Evolutionary conservation across 2,329 filamentous ascomycete species (phyloP), one percentile per base, ranked within the genome.

Genomic region (Colletotrichum sojae): DNA sequence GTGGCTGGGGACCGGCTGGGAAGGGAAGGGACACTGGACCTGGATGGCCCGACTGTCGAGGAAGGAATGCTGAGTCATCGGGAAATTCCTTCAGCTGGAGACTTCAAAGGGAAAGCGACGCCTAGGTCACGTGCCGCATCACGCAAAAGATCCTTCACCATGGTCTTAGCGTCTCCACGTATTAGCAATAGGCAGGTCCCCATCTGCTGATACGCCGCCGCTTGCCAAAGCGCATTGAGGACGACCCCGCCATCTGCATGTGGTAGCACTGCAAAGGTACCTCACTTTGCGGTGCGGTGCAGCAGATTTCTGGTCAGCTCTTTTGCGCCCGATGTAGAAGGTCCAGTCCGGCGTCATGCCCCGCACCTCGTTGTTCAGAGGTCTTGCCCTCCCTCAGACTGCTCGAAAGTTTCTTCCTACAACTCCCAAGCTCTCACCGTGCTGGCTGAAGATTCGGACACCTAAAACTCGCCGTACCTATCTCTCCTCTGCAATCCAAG

Each of bases 401-500:
- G 52, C 20, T 63, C 52, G 63, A 70, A 65, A 62, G 52, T 63
- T 52, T 62, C 54, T 52, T 66, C 51, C 45, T 63, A 43, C 67
- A 68, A 66, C 66, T 59, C 67, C 57, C 51, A 62, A 55, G 68
- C 58, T 69, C 61, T 46, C 56, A 62, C 53, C 52, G 51, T 66
- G 54, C 62, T 64, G 58, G 62, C 70, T 63, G 54, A 58, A 55
- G 52, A 63, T 64, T 36, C 36, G 46, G 58, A 53, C 16, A 61
- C 48, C 58, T 61, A 22, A 40, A 53, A 65, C 64, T 69, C 56
- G 62, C 39, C 81, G 82, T 73, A 73, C 81, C 16, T 89, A 90
- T 73, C 83, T 89, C 43, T 86, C 85, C 76, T 81, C 85, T 73
- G 80, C 86, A 72, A 78, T 88, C 73, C 83, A 85, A 76, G 74